Base-by-base conservation (phyloP, 225 moss, liverwort and hornwort genomes). In the Anthoceros angustus region DNA sequence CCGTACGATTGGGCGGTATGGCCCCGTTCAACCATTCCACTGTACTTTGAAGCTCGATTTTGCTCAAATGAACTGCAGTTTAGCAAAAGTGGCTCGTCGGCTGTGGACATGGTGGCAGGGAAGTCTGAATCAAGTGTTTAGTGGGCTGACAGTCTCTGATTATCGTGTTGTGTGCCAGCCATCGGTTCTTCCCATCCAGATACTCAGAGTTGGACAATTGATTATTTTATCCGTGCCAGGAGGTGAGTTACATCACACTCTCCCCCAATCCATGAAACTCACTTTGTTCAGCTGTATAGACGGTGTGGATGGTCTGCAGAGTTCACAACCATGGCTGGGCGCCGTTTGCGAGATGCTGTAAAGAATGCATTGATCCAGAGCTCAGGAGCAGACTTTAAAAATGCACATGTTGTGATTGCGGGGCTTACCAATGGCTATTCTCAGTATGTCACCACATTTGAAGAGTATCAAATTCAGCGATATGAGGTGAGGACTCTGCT, bases 251-350 rank as follows among this genome's bases (percentile, higher is more conserved):
- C 25, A 25, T 1, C 39, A 43, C 65, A 42, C 39, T 5, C 2
- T 66, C 1, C 15, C 32, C 16, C 42, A 41, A 18, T 6, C 12
- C 11, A 18, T 66, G 39, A 18, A 20, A 6, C n/a, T n/a, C 7
- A 20, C 23, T 66, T 66, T 15, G 12, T 14, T 14, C 39, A 39
- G 41, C 65, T 32, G 39, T 39, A 38, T 0, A 65, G 4, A 39
- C 3, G 64, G 65, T 39, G 18, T 14, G 15, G 10, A 41, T 66
- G 63, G 18, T 72, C 43, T 70, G 49, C 87, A 84, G 98, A 98
- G 73, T 82, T 98, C 69, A 85, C 98, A 45, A 98, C 98, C 39
- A 98, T 92, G 98, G 85, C 98, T 69, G 98, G 98, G 68, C 89
- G 98, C 45, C 98, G 89, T 69, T 75, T 98, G 69, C 87, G 92